A percentile compares a stretch with the other conserved stretches of the same genome.
Evolutionary conservation across 495 filamentous ascomycete species (phyloP).

Genomic region (Lepraria neglecta): DNA sequence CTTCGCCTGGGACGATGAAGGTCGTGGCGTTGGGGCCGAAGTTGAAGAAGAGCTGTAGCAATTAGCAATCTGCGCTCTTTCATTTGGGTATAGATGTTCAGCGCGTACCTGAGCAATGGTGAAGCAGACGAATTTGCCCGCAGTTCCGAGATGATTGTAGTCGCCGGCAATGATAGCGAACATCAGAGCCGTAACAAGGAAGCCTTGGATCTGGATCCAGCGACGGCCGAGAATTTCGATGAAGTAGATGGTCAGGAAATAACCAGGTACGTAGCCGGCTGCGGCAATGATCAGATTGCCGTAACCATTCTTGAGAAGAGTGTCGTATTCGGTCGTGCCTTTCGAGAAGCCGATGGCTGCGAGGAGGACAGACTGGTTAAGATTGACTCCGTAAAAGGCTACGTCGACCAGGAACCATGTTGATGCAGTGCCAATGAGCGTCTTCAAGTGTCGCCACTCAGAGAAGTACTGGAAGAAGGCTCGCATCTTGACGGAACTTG

Average conservation of each 20-base stretch:
- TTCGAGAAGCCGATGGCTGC: conserved; percentile 60
- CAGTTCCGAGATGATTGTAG: conserved; percentile 50
- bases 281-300: conserved; percentile 70
- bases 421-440: conserved; percentile 68
- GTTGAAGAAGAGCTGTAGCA: conserved; percentile 71
- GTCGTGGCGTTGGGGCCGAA: conserved; percentile 78
- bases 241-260: conserved; percentile 66
- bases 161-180: conserved; percentile 71
- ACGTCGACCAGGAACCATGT: conserved; percentile 77
- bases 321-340: conserved; percentile 52
- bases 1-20: conserved; percentile 85
- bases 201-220: conserved; percentile 72
- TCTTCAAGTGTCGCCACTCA: conserved; percentile 60
- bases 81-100: too few species aligned
- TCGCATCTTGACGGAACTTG: conserved; percentile 56
- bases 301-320: conserved; percentile 62
- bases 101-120: conserved; percentile 50
- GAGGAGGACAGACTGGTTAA: conserved; percentile 69
- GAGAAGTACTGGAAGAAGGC: conserved; percentile 61
- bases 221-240: conserved; percentile 71
- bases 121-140: conserved; percentile 55
- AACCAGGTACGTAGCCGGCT: conserved; percentile 70
- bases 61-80: not conserved
- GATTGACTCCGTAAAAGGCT: conserved; percentile 60
- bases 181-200: conserved; percentile 65